Evolutionary conservation across 495 filamentous ascomycete species (phyloP).

Genomic region (Staphylotrichum tortipilum): DNA sequence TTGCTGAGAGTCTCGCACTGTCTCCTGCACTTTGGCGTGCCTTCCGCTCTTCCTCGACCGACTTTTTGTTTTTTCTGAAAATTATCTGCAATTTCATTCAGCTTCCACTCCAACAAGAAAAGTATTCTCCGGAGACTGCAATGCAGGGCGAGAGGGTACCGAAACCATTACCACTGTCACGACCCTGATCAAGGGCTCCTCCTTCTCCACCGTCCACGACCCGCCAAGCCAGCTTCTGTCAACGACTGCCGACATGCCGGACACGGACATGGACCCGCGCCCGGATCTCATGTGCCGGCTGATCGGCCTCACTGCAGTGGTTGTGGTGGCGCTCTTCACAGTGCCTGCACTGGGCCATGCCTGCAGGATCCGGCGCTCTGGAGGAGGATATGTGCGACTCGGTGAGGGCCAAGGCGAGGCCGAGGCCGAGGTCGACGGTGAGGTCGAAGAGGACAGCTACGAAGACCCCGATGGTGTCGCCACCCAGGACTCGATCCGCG

Average conservation of each 20-base stretch:
- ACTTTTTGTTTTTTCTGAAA: neutral
- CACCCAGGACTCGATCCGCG: constrained; percentile 39
- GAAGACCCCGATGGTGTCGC: constrained; percentile 47
- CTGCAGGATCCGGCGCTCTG: neutral
- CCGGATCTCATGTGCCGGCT: constrained; percentile 6
- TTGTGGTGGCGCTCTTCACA: constrained; percentile 9
- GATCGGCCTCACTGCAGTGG: neutral
- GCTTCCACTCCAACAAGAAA: neutral
- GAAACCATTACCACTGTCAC: neutral
- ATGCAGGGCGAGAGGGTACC: neutral
- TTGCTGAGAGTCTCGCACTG: neutral
- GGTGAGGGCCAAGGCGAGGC: too few relatives aligned
- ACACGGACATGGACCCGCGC: neutral
- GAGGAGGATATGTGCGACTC: neutral
- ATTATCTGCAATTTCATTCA: neutral
- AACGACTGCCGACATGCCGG: neutral
- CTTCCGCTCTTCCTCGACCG: neutral
- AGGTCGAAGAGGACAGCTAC: constrained; percentile 27
- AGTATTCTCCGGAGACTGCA: too few relatives aligned
- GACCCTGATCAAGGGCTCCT: neutral
- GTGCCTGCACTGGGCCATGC: constrained; percentile 3
- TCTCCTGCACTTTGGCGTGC: neutral
- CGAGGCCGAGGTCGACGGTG: too few relatives aligned
- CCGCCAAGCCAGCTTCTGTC: too few relatives aligned
- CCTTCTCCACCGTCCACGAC: neutral